Conservation (phyloP, 192 early-diverging fungal genomes). For the Linderina pennispora region DNA sequence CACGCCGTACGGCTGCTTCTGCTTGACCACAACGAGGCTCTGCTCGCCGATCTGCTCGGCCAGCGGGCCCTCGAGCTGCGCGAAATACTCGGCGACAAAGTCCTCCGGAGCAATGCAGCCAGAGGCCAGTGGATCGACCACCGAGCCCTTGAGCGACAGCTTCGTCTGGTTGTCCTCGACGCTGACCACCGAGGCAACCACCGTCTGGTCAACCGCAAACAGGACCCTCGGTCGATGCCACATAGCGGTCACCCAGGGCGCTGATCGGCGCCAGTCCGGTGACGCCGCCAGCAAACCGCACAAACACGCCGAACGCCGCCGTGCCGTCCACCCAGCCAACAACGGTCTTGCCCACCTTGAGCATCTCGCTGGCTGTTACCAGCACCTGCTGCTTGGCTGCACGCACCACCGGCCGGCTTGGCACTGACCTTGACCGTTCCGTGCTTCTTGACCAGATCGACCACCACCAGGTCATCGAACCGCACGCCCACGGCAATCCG, state of each 20-base stretch:
- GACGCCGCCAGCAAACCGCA: slow-evolving; percentile 54
- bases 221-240: slow-evolving; percentile 50
- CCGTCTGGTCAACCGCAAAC: slow-evolving; percentile 62
- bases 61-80: slow-evolving; percentile 31
- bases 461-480: slow-evolving; percentile 55
- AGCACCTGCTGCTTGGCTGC: slow-evolving; percentile 50
- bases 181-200: slow-evolving; percentile 53
- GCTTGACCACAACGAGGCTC: slow-evolving; percentile 35
- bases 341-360: slow-evolving; percentile 53
- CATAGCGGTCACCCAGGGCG: slow-evolving; percentile 58
- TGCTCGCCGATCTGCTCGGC: slow-evolving; percentile 49
- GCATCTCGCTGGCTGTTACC: slow-evolving; percentile 22
- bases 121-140: slow-evolving; percentile 26
- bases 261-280: slow-evolving; percentile 52
- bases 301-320: slow-evolving; percentile 59
- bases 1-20: slow-evolving; percentile 53
- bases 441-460: slow-evolving; percentile 44
- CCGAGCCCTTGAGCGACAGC: slow-evolving; percentile 66
- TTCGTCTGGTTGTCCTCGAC: slow-evolving; percentile 48
- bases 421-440: slow-evolving; percentile 51
- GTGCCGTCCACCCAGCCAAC: slow-evolving; percentile 60
- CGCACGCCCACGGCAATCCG: slow-evolving; percentile 18
- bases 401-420: slow-evolving; percentile 57
- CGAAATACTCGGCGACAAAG: slow-evolving; percentile 51
- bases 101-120: slow-evolving; percentile 43